Percentiles rank a stretch among this genome's conserved stretches.
Evolutionary conservation across 2,329 filamentous ascomycete species (phyloP).

Genomic region (Talaromyces rugulosus): DNA sequence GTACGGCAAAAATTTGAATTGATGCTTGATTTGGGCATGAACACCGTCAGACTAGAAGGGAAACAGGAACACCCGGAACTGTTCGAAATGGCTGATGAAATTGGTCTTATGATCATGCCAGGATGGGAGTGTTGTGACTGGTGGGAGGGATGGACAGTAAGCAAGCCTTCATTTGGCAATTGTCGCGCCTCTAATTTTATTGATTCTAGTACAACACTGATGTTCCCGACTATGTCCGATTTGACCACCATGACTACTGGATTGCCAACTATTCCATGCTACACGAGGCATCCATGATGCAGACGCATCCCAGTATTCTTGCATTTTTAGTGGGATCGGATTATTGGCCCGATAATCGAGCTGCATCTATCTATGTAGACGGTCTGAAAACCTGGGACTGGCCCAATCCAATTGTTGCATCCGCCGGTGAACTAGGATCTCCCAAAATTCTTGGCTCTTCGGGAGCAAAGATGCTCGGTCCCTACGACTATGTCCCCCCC

Average conservation of each 20-base stretch:
- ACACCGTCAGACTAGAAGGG: constrained; percentile 61
- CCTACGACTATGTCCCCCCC: constrained; percentile 63
- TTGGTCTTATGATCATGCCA: constrained; percentile 59
- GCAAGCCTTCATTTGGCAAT: neutral
- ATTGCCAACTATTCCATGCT: constrained; percentile 54
- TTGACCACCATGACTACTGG: constrained; percentile 52
- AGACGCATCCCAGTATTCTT: constrained; percentile 57
- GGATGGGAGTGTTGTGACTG: constrained; percentile 67
- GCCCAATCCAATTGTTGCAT: constrained; percentile 55
- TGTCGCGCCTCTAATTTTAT: neutral
- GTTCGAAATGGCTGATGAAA: constrained; percentile 55
- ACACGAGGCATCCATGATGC: constrained; percentile 59
- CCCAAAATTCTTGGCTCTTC: constrained; percentile 50
- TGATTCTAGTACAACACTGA: constrained; percentile 51
- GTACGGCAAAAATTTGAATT: constrained; percentile 50
- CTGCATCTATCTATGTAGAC: constrained; percentile 51
- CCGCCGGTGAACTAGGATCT: constrained; percentile 53
- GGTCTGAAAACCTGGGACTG: constrained; percentile 51
- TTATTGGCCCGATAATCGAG: constrained; percentile 58
- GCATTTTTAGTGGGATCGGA: constrained; percentile 59
- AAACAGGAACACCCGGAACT: constrained; percentile 61
- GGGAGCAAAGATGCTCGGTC: constrained; percentile 64
- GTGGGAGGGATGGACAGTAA: constrained; percentile 58
- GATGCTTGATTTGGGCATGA: constrained; percentile 58
- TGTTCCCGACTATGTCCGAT: constrained; percentile 38